These are phyloP conservation scores for Rubia balearica DNA, from an alignment of 305 asterid species.

Conservation along the genomic window DNA sequence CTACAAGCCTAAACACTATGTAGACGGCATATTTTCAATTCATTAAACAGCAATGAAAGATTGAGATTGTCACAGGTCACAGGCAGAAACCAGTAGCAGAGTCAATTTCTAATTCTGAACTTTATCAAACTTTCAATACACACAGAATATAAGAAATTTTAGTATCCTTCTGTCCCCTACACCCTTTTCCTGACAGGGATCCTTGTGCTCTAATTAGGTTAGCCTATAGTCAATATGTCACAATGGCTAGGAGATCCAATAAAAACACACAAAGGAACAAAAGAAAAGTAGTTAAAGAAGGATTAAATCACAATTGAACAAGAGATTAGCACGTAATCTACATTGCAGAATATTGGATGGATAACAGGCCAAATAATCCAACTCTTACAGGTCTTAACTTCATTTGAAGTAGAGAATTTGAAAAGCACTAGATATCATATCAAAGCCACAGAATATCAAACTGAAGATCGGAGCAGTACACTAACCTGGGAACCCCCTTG, in stretches of 20 bases:
- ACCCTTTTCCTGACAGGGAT: neutral
- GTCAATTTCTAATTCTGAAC: neutral
- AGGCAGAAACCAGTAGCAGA: neutral
- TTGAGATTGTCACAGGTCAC: neutral
- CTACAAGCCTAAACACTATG: constrained; percentile 1
- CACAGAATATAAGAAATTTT: neutral
- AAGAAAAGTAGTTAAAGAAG: neutral
- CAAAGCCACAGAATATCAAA: constrained; percentile 6
- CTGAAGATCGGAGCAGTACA: constrained; percentile 16
- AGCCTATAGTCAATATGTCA: neutral
- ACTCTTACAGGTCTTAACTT: neutral
- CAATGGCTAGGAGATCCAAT: neutral
- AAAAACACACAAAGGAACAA: neutral
- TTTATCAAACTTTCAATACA: neutral
- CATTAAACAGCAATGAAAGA: neutral
- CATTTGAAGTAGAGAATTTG: neutral
- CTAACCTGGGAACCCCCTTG: constrained; percentile 52
- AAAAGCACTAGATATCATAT: neutral
- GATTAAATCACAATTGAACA: neutral
- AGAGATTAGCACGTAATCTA: neutral
- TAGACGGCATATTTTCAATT: neutral
- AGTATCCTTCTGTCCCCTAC: neutral
- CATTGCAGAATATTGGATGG: neutral
- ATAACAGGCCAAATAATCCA: neutral
- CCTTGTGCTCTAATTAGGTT: neutral